Conservation (phyloP, 1,284 basidiomycete genomes). For the Malassezia dermatis region DNA sequence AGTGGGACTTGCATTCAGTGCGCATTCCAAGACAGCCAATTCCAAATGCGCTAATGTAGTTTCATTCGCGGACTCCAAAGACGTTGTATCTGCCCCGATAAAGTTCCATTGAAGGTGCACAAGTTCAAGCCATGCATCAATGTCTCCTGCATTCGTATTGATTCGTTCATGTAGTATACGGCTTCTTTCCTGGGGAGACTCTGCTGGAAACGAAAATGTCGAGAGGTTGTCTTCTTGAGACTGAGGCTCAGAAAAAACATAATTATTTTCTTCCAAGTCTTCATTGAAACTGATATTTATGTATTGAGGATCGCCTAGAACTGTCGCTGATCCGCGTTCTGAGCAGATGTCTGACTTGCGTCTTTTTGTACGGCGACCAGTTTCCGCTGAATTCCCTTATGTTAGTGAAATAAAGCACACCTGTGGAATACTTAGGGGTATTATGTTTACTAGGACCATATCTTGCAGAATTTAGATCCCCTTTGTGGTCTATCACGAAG, state of each 20-base stretch:
- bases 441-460: background rate
- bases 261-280: background rate
- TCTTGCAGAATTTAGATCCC: constrained; percentile 3
- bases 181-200: constrained; percentile 4
- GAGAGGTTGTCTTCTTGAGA: background rate
- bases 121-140: constrained; percentile 7
- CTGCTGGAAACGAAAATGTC: background rate
- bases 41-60: constrained; percentile 2
- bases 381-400: background rate
- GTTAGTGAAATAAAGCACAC: background rate
- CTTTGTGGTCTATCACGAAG: constrained; percentile 8
- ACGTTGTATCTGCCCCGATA: background rate
- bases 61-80: background rate
- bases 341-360: background rate
- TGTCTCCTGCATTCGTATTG: background rate
- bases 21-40: constrained; percentile 13
- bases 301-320: background rate
- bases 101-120: constrained; percentile 1
- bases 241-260: background rate
- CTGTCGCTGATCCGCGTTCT: background rate
- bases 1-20: background rate
- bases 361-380: background rate
- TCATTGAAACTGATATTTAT: background rate
- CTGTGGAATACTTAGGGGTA: background rate
- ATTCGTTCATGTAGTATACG: background rate